Evolutionary conservation across 2,329 filamentous ascomycete species (phyloP), one percentile per base, ranked within the genome.

Genomic region (Aspergillus intermedius): DNA sequence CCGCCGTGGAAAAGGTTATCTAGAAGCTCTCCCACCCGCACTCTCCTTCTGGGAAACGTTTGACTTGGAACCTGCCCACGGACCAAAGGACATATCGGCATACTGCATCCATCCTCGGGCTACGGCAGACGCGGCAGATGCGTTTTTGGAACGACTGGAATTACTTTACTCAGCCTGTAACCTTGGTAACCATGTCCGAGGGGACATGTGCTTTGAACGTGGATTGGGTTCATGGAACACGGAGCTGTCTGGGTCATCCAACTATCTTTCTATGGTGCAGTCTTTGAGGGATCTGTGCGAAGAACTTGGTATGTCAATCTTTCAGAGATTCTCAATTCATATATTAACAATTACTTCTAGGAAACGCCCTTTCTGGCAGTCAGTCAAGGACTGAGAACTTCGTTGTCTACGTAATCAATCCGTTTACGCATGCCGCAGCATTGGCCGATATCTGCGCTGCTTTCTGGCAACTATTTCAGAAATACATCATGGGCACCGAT

Each of bases 41-140:
- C 60, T 82, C 44, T 66, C 72, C 2, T 84, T 83, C 55, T 84
- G 81, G 81, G 80, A 83, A 53, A 73, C 77, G 1, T 74, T 84
- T 37, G 78, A 77, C 15, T 66, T 84, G 8, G 75, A 76, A 37
- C 81, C 81, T 30, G 72, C 73, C 35, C 75, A 73, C 58, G 76
- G 78, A 1, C 50, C 71, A 1, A 84, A 84, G 59, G 73, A 83
- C 57, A 64, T 83, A n/a, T 72, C 75, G 19, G 71, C 76, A 1
- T 80, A 80, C 57, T 80, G 78, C 54, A 67, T 84, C 8, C 76
- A 77, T 54, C 80, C 81, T 2, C 68, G 71, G 23, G 66, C 71
- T 30, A 58, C 79, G 10, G 60, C 64, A 48, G 69, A 74, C 15
- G 70, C 73, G 30, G 68, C 78, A 32, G 69, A 75, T 37, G 66